Conservation (phyloP, 345 rosid species). For the Fremontodendron californicum region DNA sequence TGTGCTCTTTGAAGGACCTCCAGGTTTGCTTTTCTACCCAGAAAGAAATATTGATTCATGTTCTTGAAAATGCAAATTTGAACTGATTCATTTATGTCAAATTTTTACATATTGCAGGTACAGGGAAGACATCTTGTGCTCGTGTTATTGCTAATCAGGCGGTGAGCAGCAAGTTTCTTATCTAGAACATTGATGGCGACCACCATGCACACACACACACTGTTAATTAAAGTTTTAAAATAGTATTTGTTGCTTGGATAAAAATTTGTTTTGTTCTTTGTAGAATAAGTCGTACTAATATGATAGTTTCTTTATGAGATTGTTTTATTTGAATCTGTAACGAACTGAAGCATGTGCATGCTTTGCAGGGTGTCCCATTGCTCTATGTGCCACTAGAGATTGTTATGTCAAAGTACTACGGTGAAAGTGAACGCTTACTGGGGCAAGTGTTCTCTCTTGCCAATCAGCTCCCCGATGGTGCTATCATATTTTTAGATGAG, state of each 20-base stretch:
- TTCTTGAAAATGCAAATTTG: background rate
- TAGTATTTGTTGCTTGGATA: background rate
- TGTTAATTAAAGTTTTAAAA: background rate
- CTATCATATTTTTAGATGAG: constrained; percentile 89
- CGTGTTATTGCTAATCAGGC: constrained; percentile 90
- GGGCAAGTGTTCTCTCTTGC: constrained; percentile 91
- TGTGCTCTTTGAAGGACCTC: constrained; percentile 95
- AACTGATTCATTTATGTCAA: background rate
- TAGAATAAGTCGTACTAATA: background rate
- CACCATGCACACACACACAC: background rate
- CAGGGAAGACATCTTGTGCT: constrained; percentile 96
- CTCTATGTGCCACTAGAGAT: constrained; percentile 87
- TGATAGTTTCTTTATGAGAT: constrained; percentile 5
- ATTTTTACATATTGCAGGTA: constrained; percentile 43
- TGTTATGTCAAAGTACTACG: constrained; percentile 85
- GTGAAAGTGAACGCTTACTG: constrained; percentile 82
- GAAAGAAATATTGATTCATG: background rate
- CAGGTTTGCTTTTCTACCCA: constrained; percentile 47
- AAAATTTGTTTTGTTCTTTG: background rate
- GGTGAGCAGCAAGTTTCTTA: constrained; percentile 42
- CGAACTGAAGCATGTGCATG: constrained; percentile 12
- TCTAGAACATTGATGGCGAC: background rate
- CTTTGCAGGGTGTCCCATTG: constrained; percentile 71
- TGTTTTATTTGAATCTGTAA: background rate
- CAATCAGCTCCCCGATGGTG: constrained; percentile 76